Percentiles rank a stretch among this genome's conserved stretches.
These are phyloP conservation scores for Aspergillus tanneri DNA, from an alignment of 2,329 filamentous ascomycete species.

Conservation along the genomic window DNA sequence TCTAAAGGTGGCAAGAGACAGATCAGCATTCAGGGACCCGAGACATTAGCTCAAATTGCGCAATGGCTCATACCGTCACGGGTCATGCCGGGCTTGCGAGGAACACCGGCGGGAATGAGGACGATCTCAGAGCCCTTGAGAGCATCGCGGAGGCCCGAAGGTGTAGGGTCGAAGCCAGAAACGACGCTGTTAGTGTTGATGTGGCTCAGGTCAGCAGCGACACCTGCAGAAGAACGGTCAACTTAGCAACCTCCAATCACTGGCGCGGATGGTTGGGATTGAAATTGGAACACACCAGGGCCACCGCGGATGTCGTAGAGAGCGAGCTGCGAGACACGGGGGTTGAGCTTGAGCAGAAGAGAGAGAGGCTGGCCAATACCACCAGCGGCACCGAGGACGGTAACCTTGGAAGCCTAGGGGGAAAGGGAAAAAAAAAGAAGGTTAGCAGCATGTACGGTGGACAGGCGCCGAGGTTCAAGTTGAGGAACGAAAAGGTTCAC, in stretches of 20 bases:
- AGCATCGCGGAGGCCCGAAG: constrained; percentile 71
- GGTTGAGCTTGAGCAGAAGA: constrained; percentile 97
- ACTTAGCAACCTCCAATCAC: background rate
- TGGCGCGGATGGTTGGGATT: constrained; percentile 1
- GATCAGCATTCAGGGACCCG: background rate
- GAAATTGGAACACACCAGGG: constrained; percentile 67
- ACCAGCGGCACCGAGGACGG: constrained; percentile 93
- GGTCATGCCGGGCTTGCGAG: constrained; percentile 99
- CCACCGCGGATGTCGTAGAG: constrained; percentile 97
- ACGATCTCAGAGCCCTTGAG: constrained; percentile 90
- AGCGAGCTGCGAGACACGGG: constrained; percentile 85
- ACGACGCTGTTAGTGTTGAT: constrained; percentile 98
- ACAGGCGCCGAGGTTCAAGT: constrained; percentile 13
- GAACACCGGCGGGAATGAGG: constrained; percentile 96
- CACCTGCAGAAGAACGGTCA: constrained; percentile 59
- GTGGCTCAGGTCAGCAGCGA: constrained; percentile 96
- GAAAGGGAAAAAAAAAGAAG: constrained; percentile 9
- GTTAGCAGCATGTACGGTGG: constrained; percentile 14
- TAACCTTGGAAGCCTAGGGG: constrained; percentile 86
- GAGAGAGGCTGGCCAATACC: constrained; percentile 98
- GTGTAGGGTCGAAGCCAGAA: constrained; percentile 79
- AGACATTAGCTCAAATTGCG: background rate
- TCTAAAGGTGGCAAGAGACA: constrained; percentile 51
- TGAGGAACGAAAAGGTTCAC: constrained; percentile 29
- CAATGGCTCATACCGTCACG: constrained; percentile 68